Base-by-base conservation (phyloP, 306 rosid genomes). In the Quercus parvula region DNA sequence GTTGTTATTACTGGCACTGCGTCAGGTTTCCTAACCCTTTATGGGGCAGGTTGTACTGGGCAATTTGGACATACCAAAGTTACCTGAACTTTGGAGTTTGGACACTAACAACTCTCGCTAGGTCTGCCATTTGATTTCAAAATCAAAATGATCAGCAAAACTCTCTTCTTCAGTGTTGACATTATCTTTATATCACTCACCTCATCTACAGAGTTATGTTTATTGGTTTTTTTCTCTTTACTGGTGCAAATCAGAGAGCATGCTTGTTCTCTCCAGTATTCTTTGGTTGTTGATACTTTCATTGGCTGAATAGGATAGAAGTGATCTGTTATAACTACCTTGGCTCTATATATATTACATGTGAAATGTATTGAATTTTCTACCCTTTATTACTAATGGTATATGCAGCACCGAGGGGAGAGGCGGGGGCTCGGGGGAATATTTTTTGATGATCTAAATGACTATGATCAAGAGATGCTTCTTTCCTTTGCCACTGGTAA, bases 401-500 rank as follows among this genome's bases (percentile, higher is more conserved):
- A 6, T 56, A 57, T 81, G 82, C 92, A 95, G 98, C 99, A 93
- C 87, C 96, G 99, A 72, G 92, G 66, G 31, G 98, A 95, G 87
- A 90, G 99, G 80, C 85, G 99, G 74, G 99, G 99, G 13, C 98
- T 95, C 77, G 99, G 99, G 70, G 99, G 99, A 79, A 92, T 95
- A 81, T 95, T 92, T 90, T 95, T 95, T 63, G 98, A 95, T 56
- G 99, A 95, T 88, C 84, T 95, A 70, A 95, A 95, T 78, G 94
- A 93, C 86, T 90, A 91, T 84, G 97, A 95, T 81, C 99, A 91
- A 87, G 99, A 92, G 92, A 95, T 95, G 98, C 98, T 95, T 59
- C 97, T 95, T 81, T 85, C 99, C 71, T 95, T 95, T 84, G 91
- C 99, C 74, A 93, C 94, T 10, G 98, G 99, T 95, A 89, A 86